Conservation (phyloP, 148 eudicot genomes). For the Linanthus parryae region DNA sequence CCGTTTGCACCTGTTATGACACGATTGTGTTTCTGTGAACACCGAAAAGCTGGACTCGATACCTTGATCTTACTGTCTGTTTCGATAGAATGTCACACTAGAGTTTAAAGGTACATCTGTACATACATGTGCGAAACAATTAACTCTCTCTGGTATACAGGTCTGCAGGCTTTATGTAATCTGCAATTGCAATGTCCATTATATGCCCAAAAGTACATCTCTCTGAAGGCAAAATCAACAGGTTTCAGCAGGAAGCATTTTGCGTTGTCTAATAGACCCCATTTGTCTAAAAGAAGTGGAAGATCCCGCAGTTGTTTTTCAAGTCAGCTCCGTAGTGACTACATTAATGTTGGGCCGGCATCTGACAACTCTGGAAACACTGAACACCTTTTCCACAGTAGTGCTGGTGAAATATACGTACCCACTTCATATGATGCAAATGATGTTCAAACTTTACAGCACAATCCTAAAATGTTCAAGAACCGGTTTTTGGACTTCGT, state of each 20-base stretch:
- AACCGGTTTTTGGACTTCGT: constrained; percentile 67
- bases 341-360: constrained; percentile 25
- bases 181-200: constrained; percentile 16
- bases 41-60: too few relatives aligned
- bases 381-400: constrained; percentile 27
- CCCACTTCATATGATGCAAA: constrained; percentile 15
- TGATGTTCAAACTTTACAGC: constrained; percentile 19
- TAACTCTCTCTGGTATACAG: constrained; percentile 20
- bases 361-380: constrained; percentile 31
- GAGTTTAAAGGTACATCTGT: too few relatives aligned
- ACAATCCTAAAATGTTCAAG: constrained; percentile 37
- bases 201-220: constrained; percentile 15
- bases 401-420: constrained; percentile 20
- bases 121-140: too few relatives aligned
- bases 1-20: too few relatives aligned
- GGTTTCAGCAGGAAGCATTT: constrained; percentile 20
- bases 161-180: constrained; percentile 11
- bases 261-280: constrained; percentile 21
- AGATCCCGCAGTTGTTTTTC: constrained; percentile 14
- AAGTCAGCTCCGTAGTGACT: constrained; percentile 19
- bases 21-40: too few relatives aligned
- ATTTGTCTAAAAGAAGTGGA: constrained; percentile 18
- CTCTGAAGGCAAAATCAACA: constrained; percentile 21
- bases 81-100: too few relatives aligned
- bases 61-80: too few relatives aligned